Evolutionary conservation across 345 rosid genomes (phyloP), one percentile per base, ranked within the genome.

Genomic region (Turnera subulata): DNA sequence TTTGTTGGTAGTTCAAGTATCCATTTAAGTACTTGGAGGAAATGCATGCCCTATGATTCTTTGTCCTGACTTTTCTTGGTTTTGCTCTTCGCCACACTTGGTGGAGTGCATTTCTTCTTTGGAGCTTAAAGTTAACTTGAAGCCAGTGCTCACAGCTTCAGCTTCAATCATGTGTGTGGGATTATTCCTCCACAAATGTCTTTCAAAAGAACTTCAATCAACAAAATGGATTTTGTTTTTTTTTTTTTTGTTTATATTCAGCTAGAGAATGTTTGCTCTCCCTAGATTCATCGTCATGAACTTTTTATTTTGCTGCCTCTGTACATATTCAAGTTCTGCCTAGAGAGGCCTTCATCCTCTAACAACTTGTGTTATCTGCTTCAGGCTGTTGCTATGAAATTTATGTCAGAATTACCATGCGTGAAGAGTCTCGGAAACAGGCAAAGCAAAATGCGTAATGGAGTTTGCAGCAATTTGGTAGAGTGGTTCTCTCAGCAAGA

Each of bases 381-480:
- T 63, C 85, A 94, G 97, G 97, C 19, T 94, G 96, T 74, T 82
- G 96, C 88, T 90, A 88, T 63, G 97, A 90, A 77, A 85, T 94
- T 59, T 94, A 84, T 65, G 96, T 79, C 49, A 83, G 54, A 76
- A 83, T 89, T 16, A 62, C 62, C 1, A 81, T 78, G 95, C 77
- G 81, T 51, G 85, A 89, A 81, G 90, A 83, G 69, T 86, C 86
- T 63, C 68, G 86, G 64, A 76, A 53, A 68, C 67, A 78, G 64
- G 74, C 47, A 22, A 57, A 38, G 50, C 73, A 53, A 61, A 78
- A 72, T 66, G 60, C 80, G 43, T 81, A 66, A 72, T 12, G 24
- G 56, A 21, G 12, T 52, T 45, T 14, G 58, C 44, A n/a, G n/a
- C 14, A 29, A 21, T 53, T 29, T 55, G 22, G 47, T 15, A 9